These are phyloP conservation scores for Ogataea chonburiensis DNA, from an alignment of 805 yeast species.

Conservation along the genomic window DNA sequence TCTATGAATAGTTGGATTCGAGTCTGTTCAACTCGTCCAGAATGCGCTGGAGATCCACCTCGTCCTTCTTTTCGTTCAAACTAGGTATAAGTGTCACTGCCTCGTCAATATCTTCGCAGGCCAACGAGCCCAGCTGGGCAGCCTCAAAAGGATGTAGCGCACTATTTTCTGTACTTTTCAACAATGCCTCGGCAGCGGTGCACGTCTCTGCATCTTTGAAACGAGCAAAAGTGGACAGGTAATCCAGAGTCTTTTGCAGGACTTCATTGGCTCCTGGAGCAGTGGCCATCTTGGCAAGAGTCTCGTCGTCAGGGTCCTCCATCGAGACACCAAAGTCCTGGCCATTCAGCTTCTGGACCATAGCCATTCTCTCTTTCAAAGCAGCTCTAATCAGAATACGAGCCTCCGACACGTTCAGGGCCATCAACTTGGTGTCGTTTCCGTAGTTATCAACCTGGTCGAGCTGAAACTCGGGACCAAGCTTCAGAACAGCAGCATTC, in stretches of 20 bases:
- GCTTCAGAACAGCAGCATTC: slow-evolving; percentile 79
- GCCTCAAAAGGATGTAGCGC: slow-evolving; percentile 92
- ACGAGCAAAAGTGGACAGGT: slow-evolving; percentile 79
- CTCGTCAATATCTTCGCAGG: slow-evolving; percentile 95
- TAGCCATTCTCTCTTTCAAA: slow-evolving; percentile 65
- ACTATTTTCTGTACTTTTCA: slow-evolving; percentile 69
- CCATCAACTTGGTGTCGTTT: slow-evolving; percentile 69
- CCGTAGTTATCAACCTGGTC: slow-evolving; percentile 82
- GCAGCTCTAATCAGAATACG: slow-evolving; percentile 89
- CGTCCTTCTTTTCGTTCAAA: slow-evolving; percentile 74
- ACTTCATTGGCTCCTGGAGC: slow-evolving; percentile 85
- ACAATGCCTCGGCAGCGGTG: slow-evolving; percentile 85
- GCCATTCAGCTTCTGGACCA: slow-evolving; percentile 41
- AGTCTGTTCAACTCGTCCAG: slow-evolving; percentile 80
- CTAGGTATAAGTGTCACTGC: slow-evolving; percentile 94
- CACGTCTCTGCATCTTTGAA: slow-evolving; percentile 92
- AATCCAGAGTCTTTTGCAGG: slow-evolving; percentile 86
- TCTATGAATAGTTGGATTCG: slow-evolving; percentile 40
- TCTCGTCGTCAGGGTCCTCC: slow-evolving; percentile 44
- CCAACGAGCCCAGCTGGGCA: slow-evolving; percentile 81
- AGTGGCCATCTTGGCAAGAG: slow-evolving; percentile 48
- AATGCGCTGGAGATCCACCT: slow-evolving; percentile 82
- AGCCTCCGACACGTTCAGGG: slow-evolving; percentile 87
- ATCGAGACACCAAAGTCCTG: slow-evolving; percentile 28
- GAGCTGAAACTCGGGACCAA: slow-evolving; percentile 91